Evolutionary conservation across 352 stramenopile genomes (phyloP).

Genomic region (Phytophthora sp.): DNA sequence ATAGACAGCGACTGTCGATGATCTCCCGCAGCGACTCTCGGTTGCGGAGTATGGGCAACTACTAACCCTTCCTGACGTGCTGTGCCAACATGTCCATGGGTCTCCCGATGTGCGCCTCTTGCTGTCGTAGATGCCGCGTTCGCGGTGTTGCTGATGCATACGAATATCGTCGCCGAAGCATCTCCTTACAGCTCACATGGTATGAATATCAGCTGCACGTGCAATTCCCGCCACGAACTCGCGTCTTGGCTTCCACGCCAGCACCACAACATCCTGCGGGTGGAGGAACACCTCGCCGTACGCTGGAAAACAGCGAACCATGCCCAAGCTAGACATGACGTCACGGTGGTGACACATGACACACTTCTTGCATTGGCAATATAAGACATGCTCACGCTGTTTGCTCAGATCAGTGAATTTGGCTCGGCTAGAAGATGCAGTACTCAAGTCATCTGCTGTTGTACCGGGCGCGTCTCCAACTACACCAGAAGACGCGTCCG

Average conservation of each 20-base stretch:
- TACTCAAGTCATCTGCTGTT: neutral
- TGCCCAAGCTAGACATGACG: neutral
- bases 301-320: neutral
- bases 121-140: neutral
- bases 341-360: neutral
- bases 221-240: neutral
- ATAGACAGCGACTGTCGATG: neutral
- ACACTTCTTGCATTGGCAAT: neutral
- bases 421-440: neutral
- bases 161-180: neutral
- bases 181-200: neutral
- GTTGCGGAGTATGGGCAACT: neutral
- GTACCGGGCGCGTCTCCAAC: neutral
- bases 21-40: neutral
- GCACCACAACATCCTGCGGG: neutral
- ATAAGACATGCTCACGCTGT: neutral
- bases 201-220: neutral
- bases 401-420: neutral
- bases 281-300: neutral
- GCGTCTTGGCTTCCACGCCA: neutral
- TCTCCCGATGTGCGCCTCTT: neutral
- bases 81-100: neutral
- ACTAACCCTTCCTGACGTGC: neutral
- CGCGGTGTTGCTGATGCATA: neutral
- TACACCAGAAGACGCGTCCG: neutral